A percentile compares a stretch with the other conserved stretches of the same genome.
These are phyloP conservation scores for Sporothrix brasiliensis DNA, from an alignment of 2,329 filamentous ascomycete genomes.

Conservation along the genomic window DNA sequence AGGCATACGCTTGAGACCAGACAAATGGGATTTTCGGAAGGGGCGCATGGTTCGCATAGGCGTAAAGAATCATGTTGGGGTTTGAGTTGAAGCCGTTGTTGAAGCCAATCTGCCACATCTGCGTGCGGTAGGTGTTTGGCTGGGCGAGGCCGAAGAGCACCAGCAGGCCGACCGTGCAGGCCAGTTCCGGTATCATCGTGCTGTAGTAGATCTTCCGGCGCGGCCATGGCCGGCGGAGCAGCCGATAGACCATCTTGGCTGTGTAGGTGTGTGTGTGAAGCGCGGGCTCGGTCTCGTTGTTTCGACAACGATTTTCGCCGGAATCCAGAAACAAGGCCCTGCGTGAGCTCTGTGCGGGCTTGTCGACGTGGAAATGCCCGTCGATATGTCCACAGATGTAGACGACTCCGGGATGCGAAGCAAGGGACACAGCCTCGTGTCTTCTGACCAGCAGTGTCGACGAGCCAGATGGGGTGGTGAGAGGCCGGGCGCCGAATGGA, in stretches of 20 bases:
- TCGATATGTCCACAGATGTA: background rate
- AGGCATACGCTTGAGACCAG: constrained; percentile 71
- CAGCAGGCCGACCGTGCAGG: constrained; percentile 65
- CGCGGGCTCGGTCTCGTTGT: background rate
- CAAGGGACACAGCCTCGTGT: background rate
- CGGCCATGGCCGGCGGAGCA: constrained; percentile 63
- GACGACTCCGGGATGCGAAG: background rate
- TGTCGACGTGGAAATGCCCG: background rate
- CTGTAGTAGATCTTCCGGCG: constrained; percentile 61
- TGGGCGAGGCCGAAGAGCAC: constrained; percentile 73
- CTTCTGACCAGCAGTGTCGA: constrained; percentile 19
- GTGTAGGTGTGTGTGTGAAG: background rate
- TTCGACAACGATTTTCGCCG: too few relatives aligned
- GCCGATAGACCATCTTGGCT: constrained; percentile 51
- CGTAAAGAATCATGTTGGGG: constrained; percentile 69
- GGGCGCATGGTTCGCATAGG: constrained; percentile 70
- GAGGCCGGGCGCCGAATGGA: background rate
- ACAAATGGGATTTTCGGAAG: constrained; percentile 66
- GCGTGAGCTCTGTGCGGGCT: too few relatives aligned
- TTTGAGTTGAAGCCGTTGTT: constrained; percentile 74
- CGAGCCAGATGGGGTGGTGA: background rate
- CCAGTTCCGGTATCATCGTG: constrained; percentile 68
- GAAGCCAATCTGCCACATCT: constrained; percentile 72
- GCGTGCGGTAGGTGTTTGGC: constrained; percentile 71
- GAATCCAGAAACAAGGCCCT: too few relatives aligned